Conservation (phyloP, 345 rosid species). For the Lepidium aucheri region DNA sequence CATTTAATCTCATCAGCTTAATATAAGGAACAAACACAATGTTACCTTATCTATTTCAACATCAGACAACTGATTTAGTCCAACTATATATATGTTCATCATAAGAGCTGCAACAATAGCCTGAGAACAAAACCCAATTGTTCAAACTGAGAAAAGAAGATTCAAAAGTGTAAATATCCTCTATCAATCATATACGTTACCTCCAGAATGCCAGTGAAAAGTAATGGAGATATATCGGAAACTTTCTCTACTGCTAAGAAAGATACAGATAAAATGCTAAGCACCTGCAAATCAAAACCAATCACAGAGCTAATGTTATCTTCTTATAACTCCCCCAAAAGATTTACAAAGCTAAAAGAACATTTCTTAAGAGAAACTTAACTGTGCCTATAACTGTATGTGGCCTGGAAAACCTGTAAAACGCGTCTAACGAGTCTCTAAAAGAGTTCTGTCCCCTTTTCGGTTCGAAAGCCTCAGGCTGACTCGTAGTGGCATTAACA, state of each 20-base stretch:
- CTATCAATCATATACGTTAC: constrained; percentile 22
- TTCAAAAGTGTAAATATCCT: not conserved
- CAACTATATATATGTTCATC: constrained; percentile 95
- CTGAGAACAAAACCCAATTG: constrained; percentile 34
- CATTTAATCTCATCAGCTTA: not conserved
- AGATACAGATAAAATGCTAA: constrained; percentile 91
- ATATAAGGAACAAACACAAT: not conserved
- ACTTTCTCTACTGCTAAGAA: constrained; percentile 74
- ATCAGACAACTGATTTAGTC: constrained; percentile 81
- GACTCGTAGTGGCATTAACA: constrained; percentile 53
- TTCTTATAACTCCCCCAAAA: not conserved
- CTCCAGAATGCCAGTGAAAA: constrained; percentile 69
- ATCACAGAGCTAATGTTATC: not conserved
- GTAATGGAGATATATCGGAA: constrained; percentile 68
- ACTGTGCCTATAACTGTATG: constrained; percentile 96
- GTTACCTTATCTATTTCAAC: constrained; percentile 91
- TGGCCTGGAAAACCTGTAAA: constrained; percentile 90
- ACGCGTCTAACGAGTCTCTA: constrained; percentile 50
- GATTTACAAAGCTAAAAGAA: not conserved
- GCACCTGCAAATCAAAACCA: constrained; percentile 38
- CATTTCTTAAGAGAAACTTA: constrained; percentile 33
- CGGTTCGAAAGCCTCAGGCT: constrained; percentile 43
- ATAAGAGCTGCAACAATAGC: constrained; percentile 85
- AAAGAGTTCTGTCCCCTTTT: constrained; percentile 29
- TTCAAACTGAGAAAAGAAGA: not conserved